phyloP scores from a whole-genome alignment of 768 basidiomycete species.

The Leccinum disarticulatum region DNA sequence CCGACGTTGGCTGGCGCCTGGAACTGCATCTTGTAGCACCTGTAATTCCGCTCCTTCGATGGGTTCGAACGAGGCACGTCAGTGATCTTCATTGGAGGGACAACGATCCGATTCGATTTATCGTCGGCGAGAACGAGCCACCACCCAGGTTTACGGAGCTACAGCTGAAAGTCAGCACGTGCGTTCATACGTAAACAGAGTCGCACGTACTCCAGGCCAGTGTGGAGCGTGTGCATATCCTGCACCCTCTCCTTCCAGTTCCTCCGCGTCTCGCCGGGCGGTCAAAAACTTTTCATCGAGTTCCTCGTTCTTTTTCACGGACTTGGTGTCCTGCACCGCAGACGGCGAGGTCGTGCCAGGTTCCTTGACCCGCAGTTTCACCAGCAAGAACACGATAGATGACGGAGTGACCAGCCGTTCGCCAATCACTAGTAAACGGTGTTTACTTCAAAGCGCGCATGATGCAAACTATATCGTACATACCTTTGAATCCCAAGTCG shows the following conservation, averaged over 20 bases:
- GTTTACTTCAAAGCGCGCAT: background rate
- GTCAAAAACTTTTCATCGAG: conserved; percentile 71
- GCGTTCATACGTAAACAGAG: background rate
- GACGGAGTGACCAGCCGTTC: conserved; percentile 87
- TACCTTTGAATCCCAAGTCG: conserved; percentile 85
- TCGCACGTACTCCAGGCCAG: conserved; percentile 77
- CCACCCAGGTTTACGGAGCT: conserved; percentile 91
- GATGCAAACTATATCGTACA: conserved; percentile 11
- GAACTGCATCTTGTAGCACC: conserved; percentile 90
- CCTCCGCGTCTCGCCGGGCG: conserved; percentile 62
- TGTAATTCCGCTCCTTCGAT: conserved; percentile 55
- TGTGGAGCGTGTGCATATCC: conserved; percentile 86
- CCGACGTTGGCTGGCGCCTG: conserved; percentile 87
- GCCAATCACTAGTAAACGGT: conserved; percentile 66
- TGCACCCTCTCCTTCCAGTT: conserved; percentile 44
- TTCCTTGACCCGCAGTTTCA: conserved; percentile 76
- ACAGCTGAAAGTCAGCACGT: background rate
- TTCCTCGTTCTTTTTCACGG: conserved; percentile 51
- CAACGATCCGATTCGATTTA: conserved; percentile 80
- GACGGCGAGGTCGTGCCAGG: conserved; percentile 39
- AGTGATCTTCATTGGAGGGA: conserved; percentile 79
- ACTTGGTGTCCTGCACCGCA: conserved; percentile 41
- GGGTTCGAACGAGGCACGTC: conserved; percentile 70
- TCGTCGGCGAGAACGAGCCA: conserved; percentile 90
- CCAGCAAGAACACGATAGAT: conserved; percentile 81